These are phyloP conservation scores for Amphichorda felina DNA, from an alignment of 2,329 filamentous ascomycete genomes.

Conservation along the genomic window DNA sequence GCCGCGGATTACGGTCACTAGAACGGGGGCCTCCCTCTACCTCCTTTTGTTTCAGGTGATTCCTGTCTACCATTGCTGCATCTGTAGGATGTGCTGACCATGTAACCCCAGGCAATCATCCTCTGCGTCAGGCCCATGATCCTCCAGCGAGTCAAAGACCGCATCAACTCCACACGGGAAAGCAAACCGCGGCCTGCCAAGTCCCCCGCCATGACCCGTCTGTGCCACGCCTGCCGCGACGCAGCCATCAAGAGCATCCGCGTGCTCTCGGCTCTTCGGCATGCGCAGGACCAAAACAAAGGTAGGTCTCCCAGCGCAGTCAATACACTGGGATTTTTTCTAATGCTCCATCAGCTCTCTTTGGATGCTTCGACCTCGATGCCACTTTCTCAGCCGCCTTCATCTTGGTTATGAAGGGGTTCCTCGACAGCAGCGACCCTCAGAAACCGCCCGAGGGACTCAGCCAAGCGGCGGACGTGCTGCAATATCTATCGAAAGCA, in stretches of 20 bases:
- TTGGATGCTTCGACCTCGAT: slow-evolving; percentile 15
- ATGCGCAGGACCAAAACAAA: slow-evolving; percentile 11
- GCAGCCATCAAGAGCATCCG: slow-evolving; percentile 13
- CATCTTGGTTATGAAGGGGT: slow-evolving; percentile 14
- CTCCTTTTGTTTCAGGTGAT: slow-evolving; percentile 14
- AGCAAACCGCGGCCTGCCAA: slow-evolving; percentile 5
- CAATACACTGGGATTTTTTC: no score
- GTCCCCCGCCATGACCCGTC: slow-evolving; percentile 8
- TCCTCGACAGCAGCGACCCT: slow-evolving; percentile 10
- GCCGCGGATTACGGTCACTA: slow-evolving; percentile 8
- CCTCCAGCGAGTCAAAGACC: slow-evolving; percentile 15
- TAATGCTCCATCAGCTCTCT: slow-evolving; percentile 8
- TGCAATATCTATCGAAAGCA: slow-evolving; percentile 11
- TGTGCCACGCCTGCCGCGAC: slow-evolving; percentile 13
- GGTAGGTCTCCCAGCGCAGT: no score
- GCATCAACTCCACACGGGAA: slow-evolving; percentile 9
- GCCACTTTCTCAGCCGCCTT: slow-evolving; percentile 16
- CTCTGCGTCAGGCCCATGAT: slow-evolving; percentile 15
- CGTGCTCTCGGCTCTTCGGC: slow-evolving; percentile 10
- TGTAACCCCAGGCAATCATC: slow-evolving; percentile 12
- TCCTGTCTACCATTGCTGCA: background rate
- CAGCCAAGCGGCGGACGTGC: slow-evolving; percentile 9
- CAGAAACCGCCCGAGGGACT: slow-evolving; percentile 12
- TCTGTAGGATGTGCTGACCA: no score
- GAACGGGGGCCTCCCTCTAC: slow-evolving; percentile 14